Base-by-base conservation (phyloP, 2,329 filamentous ascomycete genomes). In the Ambrosiella cleistominuta region DNA sequence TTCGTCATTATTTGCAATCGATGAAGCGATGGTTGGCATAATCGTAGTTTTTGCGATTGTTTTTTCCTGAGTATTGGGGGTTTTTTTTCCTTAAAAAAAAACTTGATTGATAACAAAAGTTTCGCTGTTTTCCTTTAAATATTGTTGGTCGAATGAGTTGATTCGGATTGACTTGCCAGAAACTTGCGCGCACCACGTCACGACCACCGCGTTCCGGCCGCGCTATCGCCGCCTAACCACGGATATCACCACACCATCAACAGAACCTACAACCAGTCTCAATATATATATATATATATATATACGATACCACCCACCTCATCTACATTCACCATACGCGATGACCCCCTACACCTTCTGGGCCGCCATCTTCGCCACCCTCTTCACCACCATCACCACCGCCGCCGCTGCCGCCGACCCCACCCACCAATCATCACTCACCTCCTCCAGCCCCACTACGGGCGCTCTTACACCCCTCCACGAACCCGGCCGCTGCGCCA, bases 401-500 rank as follows among this genome's bases (percentile, higher is more conserved):
- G 8, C 47, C 15, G 17, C 47, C 47, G 5, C 35, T 15, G 47
- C 47, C 8, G 27, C 27, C 19, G 47, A 8, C 12, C 12, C 27
- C 12, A 11, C 47, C 59, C 47, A 38, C 57, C 63, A 42, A 64
- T 63, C 59, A 65, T 65, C 7, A 47, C 62, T 53, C 7, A 17
- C 27, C 7, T 9, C 39, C 13, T 47, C 54, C 40, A 27, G 27
- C 27, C 27, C 27, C 27, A n/a, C 45, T 3, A 7, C 42, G 1
- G 53, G 35, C 11, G 47, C 66, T 6, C 54, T 62, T 59, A 81
- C 78, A 0, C 74, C 76, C 1, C 86, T 82, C 63, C 91, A 96
- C 65, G 90, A 96, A 70, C 75, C 83, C 54, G 91, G 91, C 45
- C 80, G 91, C 63, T 97, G 91, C 70, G 88, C 91, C 0, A 88